Evolutionary conservation across 2,329 filamentous ascomycete genomes (phyloP).

Genomic region (Leptographium wingfieldii): DNA sequence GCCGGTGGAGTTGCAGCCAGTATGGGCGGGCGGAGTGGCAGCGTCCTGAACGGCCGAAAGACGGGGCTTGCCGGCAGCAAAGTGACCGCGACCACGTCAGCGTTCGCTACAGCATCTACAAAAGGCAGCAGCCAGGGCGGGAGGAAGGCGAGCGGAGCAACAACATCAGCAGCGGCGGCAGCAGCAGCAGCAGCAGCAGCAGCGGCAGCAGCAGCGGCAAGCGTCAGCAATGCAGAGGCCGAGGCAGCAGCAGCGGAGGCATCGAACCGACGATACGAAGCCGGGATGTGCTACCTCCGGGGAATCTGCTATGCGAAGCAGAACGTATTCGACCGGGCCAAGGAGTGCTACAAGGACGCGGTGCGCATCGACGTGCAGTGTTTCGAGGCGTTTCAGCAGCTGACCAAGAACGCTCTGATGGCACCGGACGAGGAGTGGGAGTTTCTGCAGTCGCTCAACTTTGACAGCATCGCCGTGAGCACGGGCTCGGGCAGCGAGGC

Average conservation of each 20-base stretch:
- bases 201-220: too few relatives aligned
- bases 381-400: slow-evolving; percentile 94
- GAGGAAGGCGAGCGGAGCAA: too few relatives aligned
- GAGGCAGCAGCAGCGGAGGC: slow-evolving; percentile 10
- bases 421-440: slow-evolving; percentile 79
- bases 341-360: slow-evolving; percentile 97
- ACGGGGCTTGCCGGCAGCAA: slow-evolving; percentile 10
- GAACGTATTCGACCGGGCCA: slow-evolving; percentile 92
- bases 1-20: neutral
- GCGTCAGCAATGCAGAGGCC: neutral
- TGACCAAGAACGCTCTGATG: slow-evolving; percentile 94
- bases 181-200: too few relatives aligned
- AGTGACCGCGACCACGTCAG: neutral
- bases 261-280: slow-evolving; percentile 70
- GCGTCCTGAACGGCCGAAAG: neutral
- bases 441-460: slow-evolving; percentile 80
- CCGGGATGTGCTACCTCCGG: slow-evolving; percentile 91
- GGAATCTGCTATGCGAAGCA: slow-evolving; percentile 93
- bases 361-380: slow-evolving; percentile 95
- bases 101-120: too few relatives aligned
- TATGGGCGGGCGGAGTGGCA: neutral
- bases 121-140: too few relatives aligned
- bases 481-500: slow-evolving; percentile 40
- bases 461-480: slow-evolving; percentile 64
- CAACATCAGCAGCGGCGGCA: too few relatives aligned